phyloP scores from a whole-genome alignment of 2,329 filamentous ascomycete genomes.

The Monascus ruber region DNA sequence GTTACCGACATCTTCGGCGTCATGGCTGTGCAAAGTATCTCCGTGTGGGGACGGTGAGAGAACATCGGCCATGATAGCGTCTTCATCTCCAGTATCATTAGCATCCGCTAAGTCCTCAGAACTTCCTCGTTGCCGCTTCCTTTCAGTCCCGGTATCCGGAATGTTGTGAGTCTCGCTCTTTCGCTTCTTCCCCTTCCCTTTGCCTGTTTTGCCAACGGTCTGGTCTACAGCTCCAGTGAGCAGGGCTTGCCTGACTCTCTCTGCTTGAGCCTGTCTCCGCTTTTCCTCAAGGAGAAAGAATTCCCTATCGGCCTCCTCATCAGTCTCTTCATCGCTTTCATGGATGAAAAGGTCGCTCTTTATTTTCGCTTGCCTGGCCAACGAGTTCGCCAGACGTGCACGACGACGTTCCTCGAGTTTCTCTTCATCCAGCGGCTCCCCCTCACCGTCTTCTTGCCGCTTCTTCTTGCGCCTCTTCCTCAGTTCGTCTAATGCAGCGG shows the following conservation, averaged over 20 bases:
- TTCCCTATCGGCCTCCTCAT: slow-evolving; percentile 57
- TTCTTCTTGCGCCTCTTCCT: slow-evolving; percentile 52
- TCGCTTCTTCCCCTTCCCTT: slow-evolving; percentile 18
- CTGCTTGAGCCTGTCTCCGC: slow-evolving; percentile 46
- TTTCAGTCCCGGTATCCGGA: slow-evolving; percentile 8
- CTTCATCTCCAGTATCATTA: slow-evolving; percentile 13
- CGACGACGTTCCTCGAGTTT: slow-evolving; percentile 48
- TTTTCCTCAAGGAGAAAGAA: slow-evolving; percentile 71
- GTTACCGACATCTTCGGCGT: slow-evolving; percentile 8
- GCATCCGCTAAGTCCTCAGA: slow-evolving; percentile 8
- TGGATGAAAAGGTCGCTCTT: slow-evolving; percentile 77
- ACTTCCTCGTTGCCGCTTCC: slow-evolving; percentile 20
- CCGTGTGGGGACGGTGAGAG: slow-evolving; percentile 8
- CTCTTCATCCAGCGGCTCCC: slow-evolving; percentile 52
- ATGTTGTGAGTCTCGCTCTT: slow-evolving; percentile 15
- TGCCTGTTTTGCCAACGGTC: slow-evolving; percentile 14
- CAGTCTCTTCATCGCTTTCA: slow-evolving; percentile 79
- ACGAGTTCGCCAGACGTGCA: slow-evolving; percentile 53
- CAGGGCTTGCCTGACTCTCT: slow-evolving; percentile 39
- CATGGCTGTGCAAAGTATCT: slow-evolving; percentile 9
- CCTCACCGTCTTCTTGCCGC: slow-evolving; percentile 32
- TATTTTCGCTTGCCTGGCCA: slow-evolving; percentile 66
- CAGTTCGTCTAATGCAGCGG: slow-evolving; percentile 44
- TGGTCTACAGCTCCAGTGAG: slow-evolving; percentile 26
- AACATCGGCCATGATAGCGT: slow-evolving; percentile 19